phyloP scores from a whole-genome alignment of 495 filamentous ascomycete species.

The Thermochaetoides thermophila region DNA sequence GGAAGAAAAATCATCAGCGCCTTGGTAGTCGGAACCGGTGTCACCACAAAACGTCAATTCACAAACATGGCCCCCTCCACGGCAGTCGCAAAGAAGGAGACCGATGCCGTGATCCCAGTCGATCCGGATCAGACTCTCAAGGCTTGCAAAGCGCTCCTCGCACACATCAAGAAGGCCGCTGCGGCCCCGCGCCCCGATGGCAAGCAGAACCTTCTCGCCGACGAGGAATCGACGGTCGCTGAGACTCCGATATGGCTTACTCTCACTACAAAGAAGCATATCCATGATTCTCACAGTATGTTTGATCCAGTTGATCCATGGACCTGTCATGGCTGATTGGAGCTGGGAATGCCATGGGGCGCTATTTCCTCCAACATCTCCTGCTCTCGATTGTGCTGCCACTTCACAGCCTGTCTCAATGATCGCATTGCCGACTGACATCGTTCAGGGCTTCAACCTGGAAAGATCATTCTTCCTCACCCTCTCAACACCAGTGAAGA shows the following conservation, averaged over 20 bases:
- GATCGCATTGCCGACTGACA: not conserved
- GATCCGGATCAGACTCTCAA: constrained; percentile 49
- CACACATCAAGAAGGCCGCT: constrained; percentile 58
- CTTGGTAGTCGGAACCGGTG: too few species aligned
- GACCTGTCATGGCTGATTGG: too few species aligned
- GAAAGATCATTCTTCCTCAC: constrained; percentile 46
- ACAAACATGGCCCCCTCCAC: constrained; percentile 15
- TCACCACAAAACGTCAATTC: too few species aligned
- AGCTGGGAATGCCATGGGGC: too few species aligned
- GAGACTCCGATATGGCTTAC: constrained; percentile 62
- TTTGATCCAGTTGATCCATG: too few species aligned
- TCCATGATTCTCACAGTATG: constrained; percentile 15
- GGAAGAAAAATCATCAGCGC: not conserved
- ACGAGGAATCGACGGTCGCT: constrained; percentile 33
- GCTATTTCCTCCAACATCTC: too few species aligned
- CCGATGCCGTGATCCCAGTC: constrained; percentile 23
- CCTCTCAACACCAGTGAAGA: constrained; percentile 45
- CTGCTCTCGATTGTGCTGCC: too few species aligned
- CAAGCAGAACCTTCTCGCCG: constrained; percentile 56
- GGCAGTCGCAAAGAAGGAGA: constrained; percentile 13
- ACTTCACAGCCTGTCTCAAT: too few species aligned
- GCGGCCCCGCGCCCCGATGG: constrained; percentile 41
- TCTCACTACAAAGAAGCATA: constrained; percentile 77
- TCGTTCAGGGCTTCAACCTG: constrained; percentile 48
- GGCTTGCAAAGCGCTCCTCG: constrained; percentile 67